A percentile compares a stretch with the other conserved stretches of the same genome.
These are phyloP conservation scores for Podospora appendiculata DNA, from an alignment of 495 filamentous ascomycete genomes.

Conservation along the genomic window DNA sequence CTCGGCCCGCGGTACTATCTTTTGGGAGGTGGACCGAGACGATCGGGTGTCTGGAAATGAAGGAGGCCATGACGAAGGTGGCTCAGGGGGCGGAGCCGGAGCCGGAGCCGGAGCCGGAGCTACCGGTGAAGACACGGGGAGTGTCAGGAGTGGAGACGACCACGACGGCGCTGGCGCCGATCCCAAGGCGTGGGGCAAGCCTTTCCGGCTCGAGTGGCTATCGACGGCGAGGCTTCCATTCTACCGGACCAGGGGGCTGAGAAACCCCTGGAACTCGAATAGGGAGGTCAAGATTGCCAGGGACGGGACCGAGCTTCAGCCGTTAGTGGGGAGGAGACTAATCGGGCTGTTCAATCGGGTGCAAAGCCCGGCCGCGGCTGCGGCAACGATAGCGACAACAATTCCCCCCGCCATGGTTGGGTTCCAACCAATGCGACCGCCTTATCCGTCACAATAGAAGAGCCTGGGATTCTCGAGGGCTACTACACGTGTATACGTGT, in stretches of 20 bases:
- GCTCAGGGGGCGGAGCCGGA: not conserved
- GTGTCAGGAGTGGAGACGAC: conserved; percentile 29
- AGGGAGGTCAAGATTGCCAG: conserved; percentile 94
- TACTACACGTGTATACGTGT: no score
- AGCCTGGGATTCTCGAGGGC: no score
- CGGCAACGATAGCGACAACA: not conserved
- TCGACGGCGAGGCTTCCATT: conserved; percentile 83
- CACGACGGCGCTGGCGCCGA: conserved; percentile 29
- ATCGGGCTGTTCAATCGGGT: conserved; percentile 67
- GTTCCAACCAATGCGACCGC: conserved; percentile 8
- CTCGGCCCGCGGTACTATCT: conserved; percentile 85
- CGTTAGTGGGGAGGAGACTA: conserved; percentile 67
- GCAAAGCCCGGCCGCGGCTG: conserved; percentile 24
- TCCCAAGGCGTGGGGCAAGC: conserved; percentile 76
- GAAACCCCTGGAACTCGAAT: conserved; percentile 97
- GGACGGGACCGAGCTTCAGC: conserved; percentile 92
- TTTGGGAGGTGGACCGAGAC: conserved; percentile 82
- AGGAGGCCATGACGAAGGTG: conserved; percentile 24
- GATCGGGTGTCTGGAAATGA: conserved; percentile 23
- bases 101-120: conserved; percentile 27
- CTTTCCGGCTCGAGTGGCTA: conserved; percentile 89
- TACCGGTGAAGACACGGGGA: conserved; percentile 19
- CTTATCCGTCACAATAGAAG: not conserved
- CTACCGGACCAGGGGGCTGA: conserved; percentile 77
- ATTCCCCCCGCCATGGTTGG: not conserved